Evolutionary conservation across 202 grass and related monocot species (phyloP), one percentile per base, ranked within the genome.

Genomic region (Cymbopogon flexuosus): DNA sequence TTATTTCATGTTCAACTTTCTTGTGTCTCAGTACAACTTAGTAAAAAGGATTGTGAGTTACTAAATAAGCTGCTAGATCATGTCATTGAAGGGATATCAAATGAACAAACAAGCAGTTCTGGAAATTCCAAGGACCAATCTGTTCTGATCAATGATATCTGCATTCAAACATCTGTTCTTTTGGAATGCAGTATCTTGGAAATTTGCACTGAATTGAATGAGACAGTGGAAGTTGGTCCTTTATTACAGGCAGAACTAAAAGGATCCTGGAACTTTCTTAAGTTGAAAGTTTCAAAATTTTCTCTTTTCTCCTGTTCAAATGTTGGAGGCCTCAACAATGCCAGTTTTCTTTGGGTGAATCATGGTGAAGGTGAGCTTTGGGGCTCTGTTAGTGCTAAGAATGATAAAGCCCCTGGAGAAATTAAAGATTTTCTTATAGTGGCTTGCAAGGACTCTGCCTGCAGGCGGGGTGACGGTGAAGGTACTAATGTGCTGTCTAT

Each of bases 331-430:
- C 64, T 91, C 11, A 84, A 71, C 3, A 64, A 79, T 86, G 56
- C 92, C 33, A 90, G 69, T 37, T 90, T 88, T 88, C 84, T 93
- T 73, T 95, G 84, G 84, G 76, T 95, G 61, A 93, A 93, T 78
- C 90, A 95, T 83, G 87, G 83, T 70, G 90, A 93, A 83, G 92
- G 92, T 72, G 89, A 99, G 81, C 83, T 99, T 78, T 88, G 88
- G 88, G 92, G 92, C 70, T 93, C 88, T 40, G 72, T 95, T 62
- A 60, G 63, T 45, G 68, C 65, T 70, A 80, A 68, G 40, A 54
- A 80, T 83, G 85, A 85, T 71, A 65, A 88, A 86, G 68, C 66
- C 24, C 31, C 63, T 84, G 81, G 83, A 75, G 82, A 75, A 72
- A 80, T 63, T 64, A 81, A 91, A 89, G 87, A 95, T 51, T 77